Percentiles rank a stretch among this genome's conserved stretches.
These are phyloP conservation scores for Tylopilus rubrobrunneus DNA, from an alignment of 768 basidiomycete genomes.

Conservation along the genomic window DNA sequence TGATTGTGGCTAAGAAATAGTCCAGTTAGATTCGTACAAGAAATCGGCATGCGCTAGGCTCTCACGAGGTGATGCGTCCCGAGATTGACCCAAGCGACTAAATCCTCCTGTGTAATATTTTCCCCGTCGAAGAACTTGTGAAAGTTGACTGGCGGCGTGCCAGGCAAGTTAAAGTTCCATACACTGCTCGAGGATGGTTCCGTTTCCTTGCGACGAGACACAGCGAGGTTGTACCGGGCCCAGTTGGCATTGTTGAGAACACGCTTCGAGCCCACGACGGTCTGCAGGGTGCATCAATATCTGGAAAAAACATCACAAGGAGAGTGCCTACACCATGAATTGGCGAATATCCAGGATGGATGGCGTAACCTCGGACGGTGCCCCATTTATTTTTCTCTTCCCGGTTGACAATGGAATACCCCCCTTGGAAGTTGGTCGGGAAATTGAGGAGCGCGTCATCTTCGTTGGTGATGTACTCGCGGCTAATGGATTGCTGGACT, in stretches of 20 bases:
- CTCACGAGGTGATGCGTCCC: conserved; percentile 63
- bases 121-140: conserved; percentile 64
- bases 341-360: conserved; percentile 56
- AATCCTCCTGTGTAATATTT: conserved; percentile 58
- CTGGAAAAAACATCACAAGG: background rate
- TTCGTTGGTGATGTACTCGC: conserved; percentile 48
- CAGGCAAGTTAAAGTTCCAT: conserved; percentile 66
- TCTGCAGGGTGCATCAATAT: conserved; percentile 31
- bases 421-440: conserved; percentile 53
- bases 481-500: conserved; percentile 49
- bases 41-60: background rate
- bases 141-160: conserved; percentile 51
- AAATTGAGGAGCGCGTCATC: conserved; percentile 48
- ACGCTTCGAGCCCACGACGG: conserved; percentile 56
- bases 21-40: background rate
- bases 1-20: conserved; percentile 44
- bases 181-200: conserved; percentile 54
- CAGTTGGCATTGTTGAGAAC: conserved; percentile 61
- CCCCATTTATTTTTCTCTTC: conserved; percentile 55
- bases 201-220: conserved; percentile 55
- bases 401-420: conserved; percentile 53
- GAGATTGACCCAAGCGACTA: conserved; percentile 64
- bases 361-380: conserved; percentile 52
- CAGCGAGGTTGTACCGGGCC: conserved; percentile 60
- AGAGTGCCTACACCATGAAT: conserved; percentile 41